A percentile compares a stretch with the other conserved stretches of the same genome.
Evolutionary conservation across 2,329 filamentous ascomycete genomes (phyloP).

Genomic region (Conoideocrella luteorostrata): DNA sequence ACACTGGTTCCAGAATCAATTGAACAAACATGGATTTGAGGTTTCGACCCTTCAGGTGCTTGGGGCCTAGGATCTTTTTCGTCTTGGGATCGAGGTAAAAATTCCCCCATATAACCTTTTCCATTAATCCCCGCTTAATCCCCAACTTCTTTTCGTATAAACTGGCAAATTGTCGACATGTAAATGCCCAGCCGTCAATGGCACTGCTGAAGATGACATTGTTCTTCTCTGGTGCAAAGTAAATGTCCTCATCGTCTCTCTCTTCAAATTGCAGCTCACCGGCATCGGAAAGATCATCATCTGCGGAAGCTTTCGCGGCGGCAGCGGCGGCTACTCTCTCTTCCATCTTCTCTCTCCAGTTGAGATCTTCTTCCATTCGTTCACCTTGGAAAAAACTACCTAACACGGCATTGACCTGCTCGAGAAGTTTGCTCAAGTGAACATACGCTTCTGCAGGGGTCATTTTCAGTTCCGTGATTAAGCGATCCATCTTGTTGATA

Average conservation of each 20-base stretch:
- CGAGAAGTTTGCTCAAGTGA: slow-evolving; percentile 81
- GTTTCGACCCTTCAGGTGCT: slow-evolving; percentile 85
- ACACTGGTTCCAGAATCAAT: slow-evolving; percentile 88
- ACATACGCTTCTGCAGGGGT: slow-evolving; percentile 82
- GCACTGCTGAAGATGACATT: slow-evolving; percentile 99
- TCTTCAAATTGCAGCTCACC: slow-evolving; percentile 73
- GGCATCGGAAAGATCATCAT: slow-evolving; percentile 44
- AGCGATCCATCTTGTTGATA: slow-evolving; percentile 96
- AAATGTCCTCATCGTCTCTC: slow-evolving; percentile 90
- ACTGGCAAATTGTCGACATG: slow-evolving; percentile 84
- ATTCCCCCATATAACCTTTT: slow-evolving; percentile 95
- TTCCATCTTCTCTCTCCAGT: slow-evolving; percentile 91
- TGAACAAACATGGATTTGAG: slow-evolving; percentile 98
- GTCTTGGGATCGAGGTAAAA: slow-evolving; percentile 97
- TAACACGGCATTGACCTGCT: slow-evolving; percentile 95
- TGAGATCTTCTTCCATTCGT: slow-evolving; percentile 95
- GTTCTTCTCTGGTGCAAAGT: slow-evolving; percentile 96
- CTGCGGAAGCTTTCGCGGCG: slow-evolving; percentile 50
- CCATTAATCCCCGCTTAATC: slow-evolving; percentile 79
- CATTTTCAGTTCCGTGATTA: slow-evolving; percentile 93
- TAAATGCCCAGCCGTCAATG: slow-evolving; percentile 98
- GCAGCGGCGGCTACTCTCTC: slow-evolving; percentile 69
- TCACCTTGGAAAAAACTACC: slow-evolving; percentile 98
- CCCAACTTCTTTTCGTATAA: slow-evolving; percentile 96
- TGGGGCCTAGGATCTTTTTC: slow-evolving; percentile 82